These are phyloP conservation scores for Arachnomyces sp. DNA, from an alignment of 2,329 filamentous ascomycete species.

Conservation along the genomic window DNA sequence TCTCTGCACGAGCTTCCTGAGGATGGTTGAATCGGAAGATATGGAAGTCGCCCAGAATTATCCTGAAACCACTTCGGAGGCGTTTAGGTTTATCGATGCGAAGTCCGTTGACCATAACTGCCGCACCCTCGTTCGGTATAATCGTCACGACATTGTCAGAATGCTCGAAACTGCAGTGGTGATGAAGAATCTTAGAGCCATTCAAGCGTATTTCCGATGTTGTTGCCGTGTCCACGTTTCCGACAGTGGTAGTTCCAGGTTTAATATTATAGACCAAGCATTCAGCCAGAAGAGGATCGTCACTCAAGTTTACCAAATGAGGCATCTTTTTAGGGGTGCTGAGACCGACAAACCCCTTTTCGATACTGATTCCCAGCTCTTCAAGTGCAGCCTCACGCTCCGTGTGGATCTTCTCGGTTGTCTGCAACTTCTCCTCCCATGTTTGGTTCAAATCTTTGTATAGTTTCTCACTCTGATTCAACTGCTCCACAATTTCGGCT, in stretches of 20 bases:
- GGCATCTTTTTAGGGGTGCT: conserved; percentile 99
- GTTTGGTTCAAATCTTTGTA: conserved; percentile 95
- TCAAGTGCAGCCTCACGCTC: conserved; percentile 91
- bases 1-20: conserved; percentile 86
- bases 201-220: conserved; percentile 88
- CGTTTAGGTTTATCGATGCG: conserved; percentile 79
- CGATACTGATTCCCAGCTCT: conserved; percentile 96
- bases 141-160: conserved; percentile 87
- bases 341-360: conserved; percentile 92
- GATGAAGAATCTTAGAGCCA: conserved; percentile 81
- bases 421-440: conserved; percentile 92
- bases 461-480: conserved; percentile 93
- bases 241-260: conserved; percentile 86
- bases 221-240: conserved; percentile 80
- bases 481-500: conserved; percentile 92
- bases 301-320: conserved; percentile 95
- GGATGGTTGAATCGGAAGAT: conserved; percentile 97
- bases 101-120: conserved; percentile 95
- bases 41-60: conserved; percentile 96
- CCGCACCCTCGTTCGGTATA: conserved; percentile 80
- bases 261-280: conserved; percentile 98
- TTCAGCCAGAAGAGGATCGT: conserved; percentile 85
- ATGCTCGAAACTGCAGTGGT: conserved; percentile 94
- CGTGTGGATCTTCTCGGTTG: conserved; percentile 96
- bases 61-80: conserved; percentile 83